Base-by-base conservation (phyloP, 2,329 filamentous ascomycete genomes). In the Pseudogymnoascus sp. region DNA sequence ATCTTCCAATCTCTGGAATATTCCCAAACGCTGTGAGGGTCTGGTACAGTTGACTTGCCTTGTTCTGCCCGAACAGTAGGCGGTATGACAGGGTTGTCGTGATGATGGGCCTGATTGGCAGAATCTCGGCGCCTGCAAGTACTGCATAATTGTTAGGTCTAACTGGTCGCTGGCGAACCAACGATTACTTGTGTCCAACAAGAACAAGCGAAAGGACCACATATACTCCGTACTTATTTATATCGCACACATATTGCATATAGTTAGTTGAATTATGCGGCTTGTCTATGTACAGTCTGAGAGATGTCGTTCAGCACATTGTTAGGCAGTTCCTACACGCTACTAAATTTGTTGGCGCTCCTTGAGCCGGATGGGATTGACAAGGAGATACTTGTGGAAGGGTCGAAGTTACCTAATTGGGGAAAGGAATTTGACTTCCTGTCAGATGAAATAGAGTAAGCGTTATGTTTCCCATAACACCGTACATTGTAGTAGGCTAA, bases 361-460 rank as follows among this genome's bases (percentile, higher is more conserved):
- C 67, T 73, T 38, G 68, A 72, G n/a, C 68, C 71, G 4, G 70
- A 72, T 62, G 52, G 62, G 7, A 66, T 73, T 19, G 55, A 65
- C n/a, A 69, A 73, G 59, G 64, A 64, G 25, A 66, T 73, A 33
- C 66, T 72, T 4, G 52, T 60, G 4, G 58, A 66, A 41, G 65
- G n/a, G 62, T 62, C 55, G 64, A 66, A 23, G 62, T 62, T 39
- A 60, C 60, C 35, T 64, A 14, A 60, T 66, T 12, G 65, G 65
- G 49, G 33, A 62, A 25, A 63, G 67, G 38, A 41, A 8, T 69
- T 71, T 36, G 60, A 62, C 8, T 72, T 71, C 55, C 63, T 72
- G 12, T 39, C 61, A 6, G 70, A 72, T 60, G 66, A 72, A 62
- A 67, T 72, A 64, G 70, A 71, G 71, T 73, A 65, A 63, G 68